Evolutionary conservation across 192 early-diverging fungal genomes (phyloP).

Genomic region (Entophlyctis luteolus): DNA sequence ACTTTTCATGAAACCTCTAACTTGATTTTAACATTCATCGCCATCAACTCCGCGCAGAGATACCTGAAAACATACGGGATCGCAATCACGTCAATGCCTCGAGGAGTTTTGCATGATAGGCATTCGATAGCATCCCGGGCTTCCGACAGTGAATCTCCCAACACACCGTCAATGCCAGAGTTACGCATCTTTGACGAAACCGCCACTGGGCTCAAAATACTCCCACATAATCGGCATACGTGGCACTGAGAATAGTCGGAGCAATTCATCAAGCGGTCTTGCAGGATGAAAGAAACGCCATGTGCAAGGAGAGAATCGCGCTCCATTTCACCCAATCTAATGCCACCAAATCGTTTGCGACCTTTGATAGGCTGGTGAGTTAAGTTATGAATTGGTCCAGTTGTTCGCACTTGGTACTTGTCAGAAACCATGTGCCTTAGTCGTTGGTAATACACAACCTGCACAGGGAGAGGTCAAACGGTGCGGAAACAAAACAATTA

Average conservation of each 20-base stretch:
- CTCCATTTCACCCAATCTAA: conserved; percentile 99
- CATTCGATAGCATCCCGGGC: conserved; percentile 65
- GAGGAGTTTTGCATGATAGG: conserved; percentile 65
- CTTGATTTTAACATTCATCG: conserved; percentile 93
- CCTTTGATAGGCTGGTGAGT: conserved; percentile 97
- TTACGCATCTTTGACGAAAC: conserved; percentile 28
- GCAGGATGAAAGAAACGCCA: conserved; percentile 90
- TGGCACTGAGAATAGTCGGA: conserved; percentile 90
- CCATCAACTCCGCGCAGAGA: conserved; percentile 87
- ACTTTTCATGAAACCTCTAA: conserved; percentile 60
- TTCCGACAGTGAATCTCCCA: conserved; percentile 38
- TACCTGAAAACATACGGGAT: conserved; percentile 97
- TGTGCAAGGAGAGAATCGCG: conserved; percentile 96
- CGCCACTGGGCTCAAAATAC: conserved; percentile 71
- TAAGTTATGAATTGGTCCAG: conserved; percentile 90
- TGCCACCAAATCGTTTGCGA: conserved; percentile 91
- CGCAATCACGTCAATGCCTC: conserved; percentile 81
- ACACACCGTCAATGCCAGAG: conserved; percentile 25
- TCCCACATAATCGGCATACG: conserved; percentile 84
- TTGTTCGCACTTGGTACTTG: conserved; percentile 99
- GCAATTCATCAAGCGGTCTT: conserved; percentile 98
- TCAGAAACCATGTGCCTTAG: conserved; percentile 99
- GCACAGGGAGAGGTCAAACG: not conserved
- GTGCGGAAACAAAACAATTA: not conserved
- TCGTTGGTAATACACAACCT: conserved; percentile 98